Percentiles rank a stretch among this genome's conserved stretches.
These are phyloP conservation scores for Diaporthe longicolla DNA, from an alignment of 2,329 filamentous ascomycete species.

Conservation along the genomic window DNA sequence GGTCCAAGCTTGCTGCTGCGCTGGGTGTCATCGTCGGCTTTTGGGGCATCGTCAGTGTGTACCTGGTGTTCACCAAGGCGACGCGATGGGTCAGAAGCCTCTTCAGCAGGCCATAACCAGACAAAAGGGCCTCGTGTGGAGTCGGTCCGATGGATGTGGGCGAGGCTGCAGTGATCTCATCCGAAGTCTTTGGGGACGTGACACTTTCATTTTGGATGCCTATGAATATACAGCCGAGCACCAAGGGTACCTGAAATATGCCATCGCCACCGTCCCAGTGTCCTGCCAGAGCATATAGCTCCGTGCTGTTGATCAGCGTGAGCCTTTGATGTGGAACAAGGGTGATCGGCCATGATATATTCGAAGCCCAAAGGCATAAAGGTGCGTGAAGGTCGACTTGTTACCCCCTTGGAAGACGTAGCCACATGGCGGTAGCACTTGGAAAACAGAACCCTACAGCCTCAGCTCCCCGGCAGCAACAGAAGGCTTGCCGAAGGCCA, in stretches of 20 bases:
- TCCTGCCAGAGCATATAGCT: too few species aligned
- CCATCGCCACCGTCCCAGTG: background rate
- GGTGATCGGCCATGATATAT: background rate
- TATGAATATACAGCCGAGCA: background rate
- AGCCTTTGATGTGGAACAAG: background rate
- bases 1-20: constrained; percentile 61
- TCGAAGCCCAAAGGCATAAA: background rate
- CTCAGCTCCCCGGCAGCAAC: constrained; percentile 38
- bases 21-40: constrained; percentile 62
- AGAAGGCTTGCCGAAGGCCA: constrained; percentile 50
- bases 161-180: background rate
- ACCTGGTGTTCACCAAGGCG: constrained; percentile 64
- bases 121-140: background rate
- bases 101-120: constrained; percentile 15
- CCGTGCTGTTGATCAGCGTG: background rate
- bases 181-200: background rate
- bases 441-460: constrained; percentile 16
- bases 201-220: background rate
- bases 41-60: constrained; percentile 64
- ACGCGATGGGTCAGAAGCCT: constrained; percentile 52
- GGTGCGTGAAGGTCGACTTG: background rate
- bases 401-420: background rate
- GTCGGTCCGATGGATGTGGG: background rate
- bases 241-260: background rate
- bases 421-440: too few species aligned